Base-by-base conservation (phyloP, 306 rosid species). In the Dalbergia cultrata region DNA sequence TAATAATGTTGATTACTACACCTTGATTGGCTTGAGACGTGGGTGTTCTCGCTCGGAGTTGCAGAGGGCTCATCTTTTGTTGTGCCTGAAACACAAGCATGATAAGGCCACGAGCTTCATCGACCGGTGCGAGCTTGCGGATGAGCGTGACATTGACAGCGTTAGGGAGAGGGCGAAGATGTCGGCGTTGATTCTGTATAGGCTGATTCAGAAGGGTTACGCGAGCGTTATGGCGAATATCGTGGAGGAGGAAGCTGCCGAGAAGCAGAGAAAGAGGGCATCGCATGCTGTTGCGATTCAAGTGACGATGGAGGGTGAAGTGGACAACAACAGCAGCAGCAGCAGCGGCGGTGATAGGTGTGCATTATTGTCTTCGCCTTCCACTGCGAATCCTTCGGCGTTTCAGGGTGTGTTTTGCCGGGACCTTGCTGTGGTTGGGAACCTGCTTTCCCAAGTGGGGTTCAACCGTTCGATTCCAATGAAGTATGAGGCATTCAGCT, bases 321-420 rank as follows among this genome's bases (percentile, higher is more conserved):
- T 57, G 8, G 79, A 78, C 21, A 68, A 45, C 16, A 52, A 50
- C 5, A 0, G 0, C 19, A 44, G 44, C 8, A 5, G 8, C 4
- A 26, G 31, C 31, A 26, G 31, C 31, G 50, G 13, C 9, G 13
- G 9, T 44, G 56, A 47, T 0, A 86, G 84, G 63, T 80, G 74
- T 22, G 60, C 72, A 1, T 56, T 85, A 26, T 69, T 47, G 4
- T 10, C 13, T 45, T 45, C 90, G 0, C 76, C 86, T 0, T 82
- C 85, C 2, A 67, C 76, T 6, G 75, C 75, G 0, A 84, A 81
- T 52, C 70, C 85, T 0, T 79, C 90, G 16, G 75, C 82, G 11
- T 91, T 83, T 84, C 97, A 95, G 72, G 98, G 98, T 0, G 98
- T 91, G 59, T 95, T 95, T 78, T 93, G 98, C 89, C 85, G 98